These are phyloP conservation scores for Penstemon davidsonii DNA, from an alignment of 257 asterid species.

Conservation along the genomic window DNA sequence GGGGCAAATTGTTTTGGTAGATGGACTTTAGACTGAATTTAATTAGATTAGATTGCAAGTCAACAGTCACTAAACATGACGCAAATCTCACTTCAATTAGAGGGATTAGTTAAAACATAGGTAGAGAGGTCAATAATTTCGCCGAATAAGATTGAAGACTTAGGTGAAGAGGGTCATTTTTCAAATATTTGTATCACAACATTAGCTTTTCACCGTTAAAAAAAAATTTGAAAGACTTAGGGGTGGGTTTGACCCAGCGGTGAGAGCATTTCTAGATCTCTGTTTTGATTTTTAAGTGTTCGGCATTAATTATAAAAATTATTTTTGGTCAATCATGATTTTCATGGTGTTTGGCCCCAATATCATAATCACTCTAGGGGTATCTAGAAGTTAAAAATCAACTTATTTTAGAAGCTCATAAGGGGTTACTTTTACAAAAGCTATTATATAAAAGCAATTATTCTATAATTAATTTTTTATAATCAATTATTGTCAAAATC, in stretches of 20 bases:
- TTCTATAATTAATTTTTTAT: too few species aligned
- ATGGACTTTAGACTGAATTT: not conserved
- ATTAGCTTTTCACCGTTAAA: not conserved
- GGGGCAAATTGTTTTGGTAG: too few species aligned
- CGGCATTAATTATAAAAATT: not conserved
- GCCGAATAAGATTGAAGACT: not conserved
- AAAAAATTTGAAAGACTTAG: not conserved
- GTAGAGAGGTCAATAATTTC: not conserved
- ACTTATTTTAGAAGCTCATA: too few species aligned
- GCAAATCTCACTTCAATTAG: not conserved
- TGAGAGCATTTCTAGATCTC: not conserved
- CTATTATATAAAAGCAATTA: too few species aligned
- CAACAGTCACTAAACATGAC: not conserved
- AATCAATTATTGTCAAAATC: too few species aligned
- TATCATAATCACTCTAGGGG: too few species aligned
- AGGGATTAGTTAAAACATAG: too few species aligned
- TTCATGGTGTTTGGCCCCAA: too few species aligned
- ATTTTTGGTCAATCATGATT: not conserved
- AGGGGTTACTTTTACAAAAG: too few species aligned
- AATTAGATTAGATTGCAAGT: not conserved
- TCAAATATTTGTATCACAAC: not conserved
- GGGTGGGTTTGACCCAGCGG: too few species aligned
- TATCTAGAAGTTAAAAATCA: too few species aligned
- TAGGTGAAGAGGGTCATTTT: not conserved
- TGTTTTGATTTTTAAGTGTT: too few species aligned